A percentile compares a stretch with the other conserved stretches of the same genome.
These are phyloP conservation scores for Fusarium continuum DNA, from an alignment of 2,329 filamentous ascomycete species.

Conservation along the genomic window DNA sequence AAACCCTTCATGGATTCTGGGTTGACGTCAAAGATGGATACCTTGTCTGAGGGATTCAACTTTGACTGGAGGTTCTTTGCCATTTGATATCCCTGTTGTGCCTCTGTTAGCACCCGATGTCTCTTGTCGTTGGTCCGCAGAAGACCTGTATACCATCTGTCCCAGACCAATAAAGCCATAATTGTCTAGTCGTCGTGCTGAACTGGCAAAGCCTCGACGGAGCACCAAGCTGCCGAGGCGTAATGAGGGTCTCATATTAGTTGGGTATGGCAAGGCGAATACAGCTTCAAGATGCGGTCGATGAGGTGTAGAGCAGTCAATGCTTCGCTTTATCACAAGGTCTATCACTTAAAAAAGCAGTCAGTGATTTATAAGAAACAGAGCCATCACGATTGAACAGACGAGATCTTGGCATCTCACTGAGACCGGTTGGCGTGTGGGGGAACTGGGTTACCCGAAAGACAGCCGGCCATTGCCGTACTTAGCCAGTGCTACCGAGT, in stretches of 20 bases:
- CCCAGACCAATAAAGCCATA: constrained; percentile 70
- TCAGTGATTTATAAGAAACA: not conserved
- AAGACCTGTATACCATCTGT: constrained; percentile 61
- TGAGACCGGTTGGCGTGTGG: constrained; percentile 14
- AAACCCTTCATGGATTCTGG: constrained; percentile 57
- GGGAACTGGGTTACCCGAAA: constrained; percentile 41
- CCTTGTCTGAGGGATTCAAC: constrained; percentile 59
- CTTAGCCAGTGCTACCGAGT: constrained; percentile 42
- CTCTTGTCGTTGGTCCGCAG: not conserved
- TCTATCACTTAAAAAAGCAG: not conserved
- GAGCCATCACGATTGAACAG: not conserved
- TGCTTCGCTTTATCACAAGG: not conserved
- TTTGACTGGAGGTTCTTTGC: constrained; percentile 69
- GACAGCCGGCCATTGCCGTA: constrained; percentile 51
- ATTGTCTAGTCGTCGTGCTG: constrained; percentile 57
- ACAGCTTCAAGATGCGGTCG: not conserved
- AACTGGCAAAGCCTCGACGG: constrained; percentile 61
- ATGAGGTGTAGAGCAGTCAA: not conserved
- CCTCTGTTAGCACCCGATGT: not conserved
- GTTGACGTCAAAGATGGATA: constrained; percentile 68
- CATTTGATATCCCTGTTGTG: constrained; percentile 67
- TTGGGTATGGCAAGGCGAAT: not conserved
- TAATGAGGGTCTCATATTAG: constrained; percentile 33
- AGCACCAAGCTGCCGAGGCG: constrained; percentile 48
- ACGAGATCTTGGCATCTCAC: not conserved